Evolutionary conservation across 306 rosid species (phyloP).

Genomic region (Glycyrrhiza uralensis): DNA sequence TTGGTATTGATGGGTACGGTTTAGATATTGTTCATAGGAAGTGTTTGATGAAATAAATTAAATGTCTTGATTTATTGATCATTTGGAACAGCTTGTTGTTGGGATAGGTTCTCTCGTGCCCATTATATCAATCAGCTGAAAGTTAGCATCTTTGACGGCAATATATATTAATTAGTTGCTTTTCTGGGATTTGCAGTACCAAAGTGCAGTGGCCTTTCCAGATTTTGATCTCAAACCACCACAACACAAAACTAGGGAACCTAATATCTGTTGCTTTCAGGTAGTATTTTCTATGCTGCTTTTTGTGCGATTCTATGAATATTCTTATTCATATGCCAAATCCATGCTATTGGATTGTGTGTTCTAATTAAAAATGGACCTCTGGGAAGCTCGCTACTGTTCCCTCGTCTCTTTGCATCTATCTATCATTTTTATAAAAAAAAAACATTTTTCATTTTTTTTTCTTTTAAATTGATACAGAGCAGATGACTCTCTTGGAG

Average conservation of each 20-base stretch:
- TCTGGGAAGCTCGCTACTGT: not conserved
- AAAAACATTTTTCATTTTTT: not conserved
- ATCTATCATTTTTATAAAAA: not conserved
- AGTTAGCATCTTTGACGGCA: too few relatives aligned
- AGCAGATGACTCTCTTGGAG: not conserved
- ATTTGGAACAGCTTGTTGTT: not conserved
- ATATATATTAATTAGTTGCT: too few relatives aligned
- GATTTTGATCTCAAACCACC: slow-evolving; percentile 9
- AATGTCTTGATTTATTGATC: not conserved
- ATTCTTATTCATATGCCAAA: slow-evolving; percentile 31
- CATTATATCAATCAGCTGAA: not conserved
- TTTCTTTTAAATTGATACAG: too few relatives aligned
- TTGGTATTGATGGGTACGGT: slow-evolving; percentile 12
- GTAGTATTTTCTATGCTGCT: slow-evolving; percentile 27
- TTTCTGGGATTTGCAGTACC: not conserved
- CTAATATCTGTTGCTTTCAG: slow-evolving; percentile 28
- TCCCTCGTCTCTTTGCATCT: not conserved
- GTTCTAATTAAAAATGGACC: not conserved
- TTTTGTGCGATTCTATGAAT: slow-evolving; percentile 32
- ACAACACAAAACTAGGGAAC: not conserved
- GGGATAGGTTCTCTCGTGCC: not conserved
- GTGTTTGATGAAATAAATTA: too few relatives aligned
- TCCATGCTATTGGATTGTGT: slow-evolving; percentile 6
- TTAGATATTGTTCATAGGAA: not conserved
- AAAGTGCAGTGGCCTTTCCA: not conserved